phyloP scores from a whole-genome alignment of 805 yeast genomes.

The Lipomyces mesembrius region DNA sequence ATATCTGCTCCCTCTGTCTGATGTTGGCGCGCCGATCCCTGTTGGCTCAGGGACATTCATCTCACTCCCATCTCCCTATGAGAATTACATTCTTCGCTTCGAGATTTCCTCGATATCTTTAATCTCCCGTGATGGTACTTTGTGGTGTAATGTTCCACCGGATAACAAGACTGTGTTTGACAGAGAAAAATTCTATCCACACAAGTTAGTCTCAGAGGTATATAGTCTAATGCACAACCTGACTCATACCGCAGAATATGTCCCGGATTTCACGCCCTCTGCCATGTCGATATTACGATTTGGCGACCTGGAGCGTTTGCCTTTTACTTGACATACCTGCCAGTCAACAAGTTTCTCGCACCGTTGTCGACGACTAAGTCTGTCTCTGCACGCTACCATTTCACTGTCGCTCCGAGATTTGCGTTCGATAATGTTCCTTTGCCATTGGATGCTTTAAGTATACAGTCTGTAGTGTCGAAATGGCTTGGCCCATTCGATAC shows the following conservation, averaged over 20 bases:
- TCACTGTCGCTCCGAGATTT: slow-evolving; percentile 80
- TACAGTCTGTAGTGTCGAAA: slow-evolving; percentile 86
- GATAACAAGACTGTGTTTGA: slow-evolving; percentile 52
- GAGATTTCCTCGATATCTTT: slow-evolving; percentile 75
- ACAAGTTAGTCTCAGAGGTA: slow-evolving; percentile 43
- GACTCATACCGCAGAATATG: slow-evolving; percentile 39
- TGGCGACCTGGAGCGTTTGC: slow-evolving; percentile 78
- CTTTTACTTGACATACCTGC: slow-evolving; percentile 66
- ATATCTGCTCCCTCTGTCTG: slow-evolving; percentile 32
- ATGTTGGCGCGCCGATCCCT: slow-evolving; percentile 39
- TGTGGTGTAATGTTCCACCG: slow-evolving; percentile 76
- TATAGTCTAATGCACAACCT: not conserved
- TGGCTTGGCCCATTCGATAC: slow-evolving; percentile 75
- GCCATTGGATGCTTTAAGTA: slow-evolving; percentile 75
- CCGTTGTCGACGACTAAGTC: slow-evolving; percentile 39
- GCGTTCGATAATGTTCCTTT: slow-evolving; percentile 59
- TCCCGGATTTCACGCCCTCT: slow-evolving; percentile 67
- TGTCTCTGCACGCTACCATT: slow-evolving; percentile 62
- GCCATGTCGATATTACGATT: slow-evolving; percentile 63
- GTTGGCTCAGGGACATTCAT: slow-evolving; percentile 47
- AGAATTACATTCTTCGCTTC: slow-evolving; percentile 56
- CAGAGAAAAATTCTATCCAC: slow-evolving; percentile 60
- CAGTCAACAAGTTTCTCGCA: slow-evolving; percentile 38
- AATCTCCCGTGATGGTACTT: slow-evolving; percentile 68
- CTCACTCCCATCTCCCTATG: slow-evolving; percentile 49